A percentile compares a stretch with the other conserved stretches of the same genome.
These are phyloP conservation scores for Cutaneotrichosporon cavernicola DNA, from an alignment of 1,284 basidiomycete genomes.

Conservation along the genomic window DNA sequence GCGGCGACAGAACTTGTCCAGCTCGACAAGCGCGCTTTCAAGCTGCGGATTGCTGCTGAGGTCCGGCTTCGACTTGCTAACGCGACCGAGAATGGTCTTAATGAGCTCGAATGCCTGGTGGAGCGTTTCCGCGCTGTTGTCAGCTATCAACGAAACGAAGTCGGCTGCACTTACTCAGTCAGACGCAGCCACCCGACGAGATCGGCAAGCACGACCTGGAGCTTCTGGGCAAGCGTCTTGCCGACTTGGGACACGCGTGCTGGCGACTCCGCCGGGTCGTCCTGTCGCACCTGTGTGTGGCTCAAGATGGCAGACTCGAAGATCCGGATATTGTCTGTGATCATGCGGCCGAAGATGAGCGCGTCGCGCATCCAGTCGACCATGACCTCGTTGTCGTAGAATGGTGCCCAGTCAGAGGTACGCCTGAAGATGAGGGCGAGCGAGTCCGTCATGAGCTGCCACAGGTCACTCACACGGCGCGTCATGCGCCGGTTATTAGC, in stretches of 20 bases:
- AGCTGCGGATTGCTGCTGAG: slow-evolving; percentile 32
- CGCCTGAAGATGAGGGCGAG: slow-evolving; percentile 78
- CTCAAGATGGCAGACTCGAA: slow-evolving; percentile 68
- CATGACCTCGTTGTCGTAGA: slow-evolving; percentile 79
- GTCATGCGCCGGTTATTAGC: slow-evolving; percentile 48
- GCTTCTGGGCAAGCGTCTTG: slow-evolving; percentile 69
- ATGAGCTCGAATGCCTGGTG: slow-evolving; percentile 82
- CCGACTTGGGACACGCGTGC: slow-evolving; percentile 55
- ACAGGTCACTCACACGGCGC: slow-evolving; percentile 66
- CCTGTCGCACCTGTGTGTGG: slow-evolving; percentile 40
- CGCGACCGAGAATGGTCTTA: slow-evolving; percentile 67
- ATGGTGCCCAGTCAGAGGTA: slow-evolving; percentile 76
- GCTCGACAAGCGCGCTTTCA: slow-evolving; percentile 38
- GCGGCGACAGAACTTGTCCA: slow-evolving; percentile 51
- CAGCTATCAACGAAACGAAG: neutral
- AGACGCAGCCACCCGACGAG: slow-evolving; percentile 81
- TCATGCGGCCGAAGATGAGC: slow-evolving; percentile 80
- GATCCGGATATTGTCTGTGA: slow-evolving; percentile 73
- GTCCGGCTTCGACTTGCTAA: slow-evolving; percentile 36
- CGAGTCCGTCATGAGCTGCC: slow-evolving; percentile 76
- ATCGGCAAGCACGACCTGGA: slow-evolving; percentile 74
- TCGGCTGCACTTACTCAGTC: slow-evolving; percentile 61
- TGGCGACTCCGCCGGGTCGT: slow-evolving; percentile 35
- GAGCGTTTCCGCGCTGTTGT: slow-evolving; percentile 66
- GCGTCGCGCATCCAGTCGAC: slow-evolving; percentile 95